A percentile compares a stretch with the other conserved stretches of the same genome.
phyloP scores from a whole-genome alignment of 1,139 yeast genomes.

The Scheffersomyces titani region DNA sequence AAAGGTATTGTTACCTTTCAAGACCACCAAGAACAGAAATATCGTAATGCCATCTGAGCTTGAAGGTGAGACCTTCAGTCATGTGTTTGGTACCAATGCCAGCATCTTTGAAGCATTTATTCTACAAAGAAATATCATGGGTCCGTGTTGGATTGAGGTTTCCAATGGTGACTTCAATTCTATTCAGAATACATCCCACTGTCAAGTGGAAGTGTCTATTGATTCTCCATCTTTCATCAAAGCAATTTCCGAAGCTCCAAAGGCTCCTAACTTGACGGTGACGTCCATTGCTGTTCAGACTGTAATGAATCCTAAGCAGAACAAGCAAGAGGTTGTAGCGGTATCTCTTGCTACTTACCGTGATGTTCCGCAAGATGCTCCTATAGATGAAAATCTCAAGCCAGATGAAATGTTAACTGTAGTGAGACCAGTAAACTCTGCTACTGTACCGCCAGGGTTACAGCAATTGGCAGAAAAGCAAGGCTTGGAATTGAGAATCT shows the following conservation, averaged over 20 bases:
- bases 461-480: constrained; percentile 55
- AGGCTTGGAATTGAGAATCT: constrained; percentile 50
- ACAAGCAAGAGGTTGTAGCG: constrained; percentile 85
- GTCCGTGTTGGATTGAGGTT: constrained; percentile 94
- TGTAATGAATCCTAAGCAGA: constrained; percentile 64
- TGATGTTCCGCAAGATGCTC: constrained; percentile 71
- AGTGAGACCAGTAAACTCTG: constrained; percentile 69
- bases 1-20: constrained; percentile 73
- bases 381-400: constrained; percentile 53
- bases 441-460: constrained; percentile 74
- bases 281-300: constrained; percentile 83
- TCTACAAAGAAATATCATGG: constrained; percentile 82
- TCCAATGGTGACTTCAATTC: constrained; percentile 60
- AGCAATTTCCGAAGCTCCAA: constrained; percentile 51
- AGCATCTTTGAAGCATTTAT: constrained; percentile 85
- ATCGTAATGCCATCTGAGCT: constrained; percentile 59
- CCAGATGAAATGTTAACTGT: constrained; percentile 67
- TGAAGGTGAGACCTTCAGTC: constrained; percentile 75
- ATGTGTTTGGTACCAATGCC: constrained; percentile 78
- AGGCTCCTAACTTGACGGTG: constrained; percentile 62
- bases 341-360: constrained; percentile 73
- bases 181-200: constrained; percentile 73
- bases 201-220: constrained; percentile 72
- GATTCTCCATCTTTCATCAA: constrained; percentile 49
- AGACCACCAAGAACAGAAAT: constrained; percentile 54